Base-by-base conservation (phyloP, 208 protist species). In the Zelonia costaricensis region DNA sequence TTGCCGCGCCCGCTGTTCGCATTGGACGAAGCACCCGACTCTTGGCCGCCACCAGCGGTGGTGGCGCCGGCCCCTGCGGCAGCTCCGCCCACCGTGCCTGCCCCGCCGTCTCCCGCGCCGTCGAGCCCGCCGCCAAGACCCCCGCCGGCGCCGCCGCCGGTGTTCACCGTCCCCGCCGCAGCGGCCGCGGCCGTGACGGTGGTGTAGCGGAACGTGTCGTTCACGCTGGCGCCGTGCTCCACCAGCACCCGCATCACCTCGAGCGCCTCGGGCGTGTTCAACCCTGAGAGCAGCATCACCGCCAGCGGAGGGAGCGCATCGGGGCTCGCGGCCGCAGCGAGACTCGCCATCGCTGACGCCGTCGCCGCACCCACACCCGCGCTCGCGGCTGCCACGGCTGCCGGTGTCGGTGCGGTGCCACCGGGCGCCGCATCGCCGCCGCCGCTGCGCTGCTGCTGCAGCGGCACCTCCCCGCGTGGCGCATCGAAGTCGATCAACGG, bases 181-280 rank as follows among this genome's bases (percentile, higher is more conserved):
- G 27, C 61, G 18, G 52, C 39, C 1, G 39, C 10, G 13, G 62
- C 46, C 16, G 60, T 13, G 16, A 61, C 18, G 7, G 69, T 42
- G 15, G 72, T 51, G 16, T 61, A 78, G 3, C 66, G 47, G 22
- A 94, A 57, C 25, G 46, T 33, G 22, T 91, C 69, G 35, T 87
- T 77, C 9, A 88, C 52, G 38, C 59, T 80, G 3, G 87, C 87
- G 18, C 82, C 84, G 22, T 76, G 40, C 31, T 82, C 52, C 0
- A 91, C 13, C 23, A 94, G 68, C 39, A 70, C 79, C 18, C 74
- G 59, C 56, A 86, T 74, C 66, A 82, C 80, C 7, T 53, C 67
- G 27, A 79, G 40, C 25, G 73, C 75, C 16, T 70, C 68, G 2
- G 51, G 46, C 1, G 63, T 75, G 62, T 74, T 70, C 6, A 59